Base-by-base conservation (phyloP, 495 filamentous ascomycete genomes). In the Penicillium samsonianum region DNA sequence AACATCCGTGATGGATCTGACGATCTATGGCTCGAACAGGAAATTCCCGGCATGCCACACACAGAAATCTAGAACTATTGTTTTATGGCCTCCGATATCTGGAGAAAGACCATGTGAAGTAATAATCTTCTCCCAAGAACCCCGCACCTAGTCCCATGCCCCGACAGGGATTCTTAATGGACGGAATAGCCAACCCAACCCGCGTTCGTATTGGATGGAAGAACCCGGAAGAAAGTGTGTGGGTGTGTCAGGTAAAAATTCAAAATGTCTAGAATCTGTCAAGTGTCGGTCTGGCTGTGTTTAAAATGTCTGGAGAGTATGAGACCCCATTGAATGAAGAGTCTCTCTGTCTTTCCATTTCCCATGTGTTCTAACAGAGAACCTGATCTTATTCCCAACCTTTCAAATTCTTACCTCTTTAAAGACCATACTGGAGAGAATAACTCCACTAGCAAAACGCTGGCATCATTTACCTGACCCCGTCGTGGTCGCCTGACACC, bases 151-250 rank as follows among this genome's bases (percentile, higher is more conserved):
- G 37, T 55, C 23, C 35, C 28, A 59, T 23, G 41, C 30, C 28
- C 41, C 45, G 23, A 25, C 23, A 40, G 17, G 43, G 14, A 23
- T 28, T 25, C 53, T 60, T 17, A 66, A 61, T 61, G 55, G 63
- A 53, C 35, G 57, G 51, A 42, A 51, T 8, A 58, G 17, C 14
- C 37, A 56, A 7, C 45, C 45, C 22, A 40, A 9, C 48, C 30
- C 45, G 53, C 10, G 28, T 38, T 58, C 47, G 58, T 61, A 68
- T 68, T 66, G 66, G 63, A 54, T 62, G 58, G 61, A 56, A 58
- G n/a, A 38, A 54, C 9, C 55, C 65, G 65, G 65, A 68, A 47
- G 53, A 50, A 41, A 59, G 10, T 30, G 40, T 46, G 35, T 30
- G 11, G 33, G 31, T 50, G 16, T n/a, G n/a, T n/a, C n/a, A n/a